phyloP scores from a whole-genome alignment of 2,329 filamentous ascomycete species.

The Penicillium sumatraense region DNA sequence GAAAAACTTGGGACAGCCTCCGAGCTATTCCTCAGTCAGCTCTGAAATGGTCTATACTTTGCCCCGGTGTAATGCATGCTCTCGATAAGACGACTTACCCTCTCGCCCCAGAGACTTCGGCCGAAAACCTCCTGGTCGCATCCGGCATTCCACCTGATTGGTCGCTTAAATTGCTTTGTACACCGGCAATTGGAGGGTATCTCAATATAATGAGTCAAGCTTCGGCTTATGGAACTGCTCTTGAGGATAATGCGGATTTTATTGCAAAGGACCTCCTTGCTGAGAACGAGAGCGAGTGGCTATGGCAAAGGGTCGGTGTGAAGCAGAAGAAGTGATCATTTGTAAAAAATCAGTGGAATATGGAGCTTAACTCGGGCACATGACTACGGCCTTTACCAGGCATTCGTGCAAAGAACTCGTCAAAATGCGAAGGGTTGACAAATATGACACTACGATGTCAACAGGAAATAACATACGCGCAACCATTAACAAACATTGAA shows the following conservation, averaged over 20 bases:
- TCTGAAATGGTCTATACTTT: conserved; percentile 29
- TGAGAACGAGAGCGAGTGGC: conserved; percentile 11
- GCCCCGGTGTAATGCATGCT: conserved; percentile 22
- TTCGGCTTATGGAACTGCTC: conserved; percentile 9
- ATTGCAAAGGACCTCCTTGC: conserved; percentile 18
- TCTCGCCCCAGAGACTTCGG: conserved; percentile 19
- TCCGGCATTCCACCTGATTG: conserved; percentile 14
- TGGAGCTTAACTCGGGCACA: too few species aligned
- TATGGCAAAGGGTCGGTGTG: conserved; percentile 15
- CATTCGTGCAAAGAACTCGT: too few species aligned
- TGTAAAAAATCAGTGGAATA: too few species aligned
- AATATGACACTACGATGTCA: too few species aligned
- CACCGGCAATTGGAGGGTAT: conserved; percentile 17
- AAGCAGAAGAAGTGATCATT: conserved; percentile 11
- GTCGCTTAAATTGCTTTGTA: conserved; percentile 9
- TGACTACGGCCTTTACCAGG: too few species aligned
- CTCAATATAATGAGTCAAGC: conserved; percentile 17
- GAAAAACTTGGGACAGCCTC: conserved; percentile 24
- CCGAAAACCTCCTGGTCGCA: conserved; percentile 20
- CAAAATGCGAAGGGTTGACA: too few species aligned
- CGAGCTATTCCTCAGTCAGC: conserved; percentile 15
- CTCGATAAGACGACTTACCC: conserved; percentile 22
- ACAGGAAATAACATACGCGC: too few species aligned
- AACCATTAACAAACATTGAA: too few species aligned
- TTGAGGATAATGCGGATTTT: conserved; percentile 20